phyloP scores from a whole-genome alignment of 139 green algal species.

The Chara braunii region DNA sequence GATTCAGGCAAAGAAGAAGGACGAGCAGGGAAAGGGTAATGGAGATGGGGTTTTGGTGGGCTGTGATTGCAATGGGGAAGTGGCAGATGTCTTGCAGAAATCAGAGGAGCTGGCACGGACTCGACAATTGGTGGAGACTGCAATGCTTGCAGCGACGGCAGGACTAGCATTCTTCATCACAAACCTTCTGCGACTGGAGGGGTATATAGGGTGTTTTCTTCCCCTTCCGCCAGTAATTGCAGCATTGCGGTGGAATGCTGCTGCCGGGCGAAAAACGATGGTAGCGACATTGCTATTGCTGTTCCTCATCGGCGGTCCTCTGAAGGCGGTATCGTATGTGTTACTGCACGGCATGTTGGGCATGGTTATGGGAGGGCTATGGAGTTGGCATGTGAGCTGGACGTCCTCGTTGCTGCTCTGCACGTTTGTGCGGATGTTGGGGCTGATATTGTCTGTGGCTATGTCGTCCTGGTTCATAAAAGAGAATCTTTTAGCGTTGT shows the following conservation, averaged over 20 bases:
- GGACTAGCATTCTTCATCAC: conserved; percentile 18
- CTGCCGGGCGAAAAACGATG: conserved; percentile 20
- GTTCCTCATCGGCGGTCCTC: conserved; percentile 15
- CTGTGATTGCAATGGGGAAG: no score
- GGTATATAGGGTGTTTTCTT: conserved; percentile 31
- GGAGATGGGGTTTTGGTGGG: no score
- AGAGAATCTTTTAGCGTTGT: no score
- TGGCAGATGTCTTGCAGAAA: no score
- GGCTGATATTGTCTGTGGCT: not conserved
- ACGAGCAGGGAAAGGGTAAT: no score
- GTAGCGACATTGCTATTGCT: conserved; percentile 29
- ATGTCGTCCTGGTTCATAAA: not conserved
- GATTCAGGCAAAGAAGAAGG: no score
- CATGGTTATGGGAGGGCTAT: not conserved
- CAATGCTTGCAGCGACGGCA: conserved; percentile 13
- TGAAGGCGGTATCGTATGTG: conserved; percentile 18
- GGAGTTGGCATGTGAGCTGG: not conserved
- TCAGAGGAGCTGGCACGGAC: no score
- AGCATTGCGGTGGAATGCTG: conserved; percentile 5
- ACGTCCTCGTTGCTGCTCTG: not conserved
- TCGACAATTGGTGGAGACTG: conserved; percentile 14
- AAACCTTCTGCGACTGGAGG: conserved; percentile 13
- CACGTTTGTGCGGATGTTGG: not conserved
- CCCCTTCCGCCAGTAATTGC: conserved; percentile 24
- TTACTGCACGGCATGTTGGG: not conserved